Evolutionary conservation across 441 rosid species (phyloP).

Genomic region (Bruguiera hainesii): DNA sequence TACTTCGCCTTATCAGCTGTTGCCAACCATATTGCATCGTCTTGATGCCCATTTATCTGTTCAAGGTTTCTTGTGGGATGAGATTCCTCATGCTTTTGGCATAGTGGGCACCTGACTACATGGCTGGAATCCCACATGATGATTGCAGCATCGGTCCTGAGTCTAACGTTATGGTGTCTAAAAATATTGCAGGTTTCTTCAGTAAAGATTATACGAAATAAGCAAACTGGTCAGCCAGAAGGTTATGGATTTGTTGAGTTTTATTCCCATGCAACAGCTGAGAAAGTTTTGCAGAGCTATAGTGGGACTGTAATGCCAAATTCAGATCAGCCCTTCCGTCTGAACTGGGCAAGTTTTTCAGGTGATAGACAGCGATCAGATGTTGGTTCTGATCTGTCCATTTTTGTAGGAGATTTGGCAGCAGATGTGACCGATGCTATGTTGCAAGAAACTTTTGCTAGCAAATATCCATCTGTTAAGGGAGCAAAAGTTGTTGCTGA

Average conservation of each 20-base stretch:
- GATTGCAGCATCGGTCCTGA: too few species aligned
- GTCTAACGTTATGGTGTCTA: conserved; percentile 16
- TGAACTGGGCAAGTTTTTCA: conserved; percentile 94
- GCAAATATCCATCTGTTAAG: conserved; percentile 74
- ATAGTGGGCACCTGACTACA: too few species aligned
- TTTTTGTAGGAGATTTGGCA: conserved; percentile 96
- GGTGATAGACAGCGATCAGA: conserved; percentile 75
- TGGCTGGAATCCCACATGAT: too few species aligned
- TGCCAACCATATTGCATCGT: background rate
- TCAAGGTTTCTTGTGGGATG: background rate
- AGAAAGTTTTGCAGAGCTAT: conserved; percentile 69
- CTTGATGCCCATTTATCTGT: background rate
- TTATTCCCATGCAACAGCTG: conserved; percentile 66
- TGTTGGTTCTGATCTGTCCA: conserved; percentile 73
- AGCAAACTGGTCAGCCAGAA: conserved; percentile 77
- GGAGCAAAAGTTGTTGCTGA: conserved; percentile 90
- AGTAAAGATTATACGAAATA: conserved; percentile 83
- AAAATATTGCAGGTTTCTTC: conserved; percentile 56
- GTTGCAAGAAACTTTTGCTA: conserved; percentile 66
- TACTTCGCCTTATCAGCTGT: background rate
- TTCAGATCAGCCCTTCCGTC: conserved; percentile 75
- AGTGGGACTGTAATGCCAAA: conserved; percentile 62
- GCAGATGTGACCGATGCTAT: conserved; percentile 82
- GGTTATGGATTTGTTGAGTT: conserved; percentile 96
- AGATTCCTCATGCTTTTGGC: too few species aligned